Evolutionary conservation across 1,284 basidiomycete genomes (phyloP), one percentile per base, ranked within the genome.

Genomic region (Takashimella tepidaria): DNA sequence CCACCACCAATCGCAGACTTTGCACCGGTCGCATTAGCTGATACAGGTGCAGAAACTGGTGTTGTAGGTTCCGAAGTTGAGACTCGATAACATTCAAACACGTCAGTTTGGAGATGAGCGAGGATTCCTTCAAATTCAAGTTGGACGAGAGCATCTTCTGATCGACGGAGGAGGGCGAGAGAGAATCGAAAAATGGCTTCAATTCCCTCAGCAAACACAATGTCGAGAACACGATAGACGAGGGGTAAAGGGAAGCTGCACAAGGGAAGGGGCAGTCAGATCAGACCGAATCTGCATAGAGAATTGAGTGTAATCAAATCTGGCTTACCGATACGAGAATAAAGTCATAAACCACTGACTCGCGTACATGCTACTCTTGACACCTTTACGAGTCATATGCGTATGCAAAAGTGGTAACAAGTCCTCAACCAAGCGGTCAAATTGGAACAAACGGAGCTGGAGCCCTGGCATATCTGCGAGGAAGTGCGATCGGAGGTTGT

Each of bases 311-410:
- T 16, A 5, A 6, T 20, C 40, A 6, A 13, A 21, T 45, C 16
- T 40, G 19, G 20, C 82, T 62, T 66, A 86, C 88, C 88, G 83
- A 74, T 92, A 95, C 63, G 90, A 91, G 78, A 98, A 98, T 70
- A 98, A 80, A 0, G 95, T 98, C 73, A 98, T 81, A 76, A 98
- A 97, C 95, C 96, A 98, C 68, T 97, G 92, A 16, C 88, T 92
- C 13, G 81, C 81, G 69, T 89, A 98, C 92, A 98, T 98, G 76
- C 88, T 92, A 47, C 89, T 92, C 74, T 95, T 96, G 68, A 98
- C 79, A 27, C 95, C 93, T 74, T 96, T 89, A 43, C 93, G 83
- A 26, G 92, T 77, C 64, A 98, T 87, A 75, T 98, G 96, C 19
- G 91, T 78, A 69, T 97, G 88, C 5, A 98, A 78, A 6, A 95